phyloP scores from a whole-genome alignment of 2,329 filamentous ascomycete genomes.

The Bisporella sp. region DNA sequence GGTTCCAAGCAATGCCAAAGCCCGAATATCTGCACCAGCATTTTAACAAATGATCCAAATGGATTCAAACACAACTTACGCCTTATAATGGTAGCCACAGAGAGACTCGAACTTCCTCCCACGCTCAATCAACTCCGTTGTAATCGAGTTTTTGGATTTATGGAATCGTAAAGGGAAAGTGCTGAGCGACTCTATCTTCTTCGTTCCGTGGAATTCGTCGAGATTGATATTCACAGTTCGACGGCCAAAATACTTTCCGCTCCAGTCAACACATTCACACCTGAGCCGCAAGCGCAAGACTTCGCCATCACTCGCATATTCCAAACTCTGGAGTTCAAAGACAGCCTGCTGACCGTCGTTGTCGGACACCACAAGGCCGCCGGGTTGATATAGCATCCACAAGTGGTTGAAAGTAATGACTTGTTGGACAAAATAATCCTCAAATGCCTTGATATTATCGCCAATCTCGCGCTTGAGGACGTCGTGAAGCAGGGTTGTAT shows the following conservation, averaged over 20 bases:
- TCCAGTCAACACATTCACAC: slow-evolving; percentile 39
- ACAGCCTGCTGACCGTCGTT: no score
- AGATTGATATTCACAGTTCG: slow-evolving; percentile 30
- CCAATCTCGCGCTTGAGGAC: slow-evolving; percentile 44
- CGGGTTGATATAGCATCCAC: slow-evolving; percentile 44
- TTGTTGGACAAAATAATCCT: slow-evolving; percentile 43
- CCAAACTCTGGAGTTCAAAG: no score
- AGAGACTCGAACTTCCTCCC: slow-evolving; percentile 38
- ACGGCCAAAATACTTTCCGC: slow-evolving; percentile 38
- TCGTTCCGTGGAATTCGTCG: slow-evolving; percentile 35
- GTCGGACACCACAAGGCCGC: slow-evolving; percentile 31
- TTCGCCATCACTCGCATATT: no score
- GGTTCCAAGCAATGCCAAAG: no score
- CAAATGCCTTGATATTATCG: slow-evolving; percentile 41
- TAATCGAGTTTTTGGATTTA: slow-evolving; percentile 30
- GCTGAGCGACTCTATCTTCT: slow-evolving; percentile 34
- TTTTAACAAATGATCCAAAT: no score
- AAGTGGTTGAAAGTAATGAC: slow-evolving; percentile 44
- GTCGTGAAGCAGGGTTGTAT: slow-evolving; percentile 38
- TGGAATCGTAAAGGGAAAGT: slow-evolving; percentile 38
- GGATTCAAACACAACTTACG: slow-evolving; percentile 32
- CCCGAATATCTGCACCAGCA: no score
- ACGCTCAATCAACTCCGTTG: slow-evolving; percentile 29
- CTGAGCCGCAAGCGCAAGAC: no score
- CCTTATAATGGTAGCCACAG: slow-evolving; percentile 39